Base-by-base conservation (phyloP, 768 basidiomycete species). In the Boletus tomentosulus region DNA sequence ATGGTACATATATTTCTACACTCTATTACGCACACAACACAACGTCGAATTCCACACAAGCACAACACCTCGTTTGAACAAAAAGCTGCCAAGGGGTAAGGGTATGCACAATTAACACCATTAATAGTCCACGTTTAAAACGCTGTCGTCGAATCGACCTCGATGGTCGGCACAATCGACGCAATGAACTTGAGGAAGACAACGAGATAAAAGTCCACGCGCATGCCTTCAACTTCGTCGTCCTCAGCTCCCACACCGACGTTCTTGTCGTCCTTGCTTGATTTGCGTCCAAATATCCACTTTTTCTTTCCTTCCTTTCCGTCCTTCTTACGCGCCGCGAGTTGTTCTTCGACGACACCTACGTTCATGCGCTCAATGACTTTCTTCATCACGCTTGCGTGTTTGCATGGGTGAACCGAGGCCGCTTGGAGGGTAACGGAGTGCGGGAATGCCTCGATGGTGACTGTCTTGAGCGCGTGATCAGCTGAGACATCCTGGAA, bases 111-210 rank as follows among this genome's bases (percentile, higher is more conserved):
- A 50, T 10, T 5, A 34, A 52, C 48, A 34, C n/a, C 24, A 16
- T 56, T 31, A 31, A 41, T 15, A 47, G 48, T 57, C 48, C 51
- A 22, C 9, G 24, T 6, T 71, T 63, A 86, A 70, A 86, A 84
- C 43, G 84, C 77, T 22, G 91, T 88, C 46, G 92, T 95, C 60
- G 92, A 92, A 71, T 95, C 92, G 41, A 98, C 93, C 74, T 98
- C 96, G 68, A 98, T 98, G 46, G 95, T 97, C n/a, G 94, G 95
- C 42, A 97, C 92, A 71, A 97, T 96, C 49, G 90, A 92, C 11
- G 93, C 93, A 67, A 98, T 97, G 74, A 98, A 98, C 80, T 98
- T 99, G 76, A 98, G 83, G 83, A 98, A 98, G 51, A 93, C 94
- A 63, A 97, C 92, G 48, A 97, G 82, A 71, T 98, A 98, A 73